Base-by-base conservation (phyloP, 768 basidiomycete species). In the Filobasidium floriforme region DNA sequence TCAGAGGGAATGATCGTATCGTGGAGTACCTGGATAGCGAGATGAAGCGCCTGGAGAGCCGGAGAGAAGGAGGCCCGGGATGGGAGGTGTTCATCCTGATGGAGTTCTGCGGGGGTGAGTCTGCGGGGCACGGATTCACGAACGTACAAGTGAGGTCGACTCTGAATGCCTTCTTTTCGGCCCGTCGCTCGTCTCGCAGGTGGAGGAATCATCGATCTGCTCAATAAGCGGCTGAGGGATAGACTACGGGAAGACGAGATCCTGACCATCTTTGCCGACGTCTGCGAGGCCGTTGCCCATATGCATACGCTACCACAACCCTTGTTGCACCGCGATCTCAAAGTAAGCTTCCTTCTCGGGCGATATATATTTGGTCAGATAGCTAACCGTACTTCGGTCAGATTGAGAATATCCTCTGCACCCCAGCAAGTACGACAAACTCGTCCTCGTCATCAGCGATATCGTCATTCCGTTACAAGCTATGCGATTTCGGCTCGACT, bases 201-300 rank as follows among this genome's bases (percentile, higher is more conserved):
- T 59, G 96, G 96, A 44, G 96, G 96, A 41, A 97, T 99, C 70
- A 98, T 99, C 79, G 96, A 99, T 81, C 92, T 98, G 88, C 92
- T 99, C 90, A 99, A 99, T 79, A 86, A 92, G 71, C 86, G 96
- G 61, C 83, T 99, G 55, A 85, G 93, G 62, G 92, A 98, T 80
- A 86, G 96, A 28, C 83, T 98, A 49, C 93, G 91, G 1, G 96
- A 99, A 80, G 84, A 88, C 26, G 96, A 99, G 79, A 97, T 99
- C 73, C 83, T 99, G 62, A 92, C 92, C 78, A 97, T 99, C 74
- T 99, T 99, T 78, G 88, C 90, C 15, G 96, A 98, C 76, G 90
- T 97, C 28, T 96, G 92, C 75, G 96, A 99, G 75, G 94, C 90
- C 41, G 89, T 98, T 24, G 93, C 91, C 5, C 88, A 85, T 68